Base-by-base conservation (phyloP, 2,329 filamentous ascomycete genomes). In the Macrophomina tecta region DNA sequence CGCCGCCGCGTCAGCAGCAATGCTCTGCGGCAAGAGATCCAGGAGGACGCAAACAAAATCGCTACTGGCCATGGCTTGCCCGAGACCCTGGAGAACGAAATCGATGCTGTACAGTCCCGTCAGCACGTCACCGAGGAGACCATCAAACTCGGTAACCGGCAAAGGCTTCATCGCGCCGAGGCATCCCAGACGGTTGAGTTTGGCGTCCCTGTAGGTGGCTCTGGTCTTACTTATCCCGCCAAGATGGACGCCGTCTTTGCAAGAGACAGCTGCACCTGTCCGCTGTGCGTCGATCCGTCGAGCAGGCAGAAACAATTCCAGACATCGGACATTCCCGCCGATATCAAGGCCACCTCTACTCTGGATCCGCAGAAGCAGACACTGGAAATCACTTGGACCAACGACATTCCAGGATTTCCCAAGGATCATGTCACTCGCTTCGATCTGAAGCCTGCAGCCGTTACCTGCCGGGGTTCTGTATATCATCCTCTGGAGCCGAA, bases 261-360 rank as follows among this genome's bases (percentile, higher is more conserved):
- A 34, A n/a, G 88, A 45, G 88, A 90, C 74, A 78, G 83, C 66
- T 90, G 88, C 77, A 73, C 78, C 23, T 90, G 88, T 73, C 70
- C 79, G n/a, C 72, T 69, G 52, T 90, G 88, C 72, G 80, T 88
- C 38, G 84, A 90, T 73, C 80, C 83, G 3, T 84, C 85, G 49
- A 88, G 86, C 16, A 84, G 82, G 49, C 88, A 90, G 74, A 90
- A 90, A 77, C 80, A 82, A 45, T 91, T 91, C 76, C 84, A 85
- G 65, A 89, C 88, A 0, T 82, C 82, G 23, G 88, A 92, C 62
- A 89, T 93, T 49, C 86, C 89, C 0, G 36, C 71, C 8, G 69
- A 81, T 38, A 84, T 89, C 51, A 58, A 60, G 11, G 60, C 53
- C 5, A 64, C 34, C 3, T 52, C 51, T 7, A 55, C 40, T 16